A percentile compares a stretch with the other conserved stretches of the same genome.
phyloP scores from a whole-genome alignment of 331 rosid species.

The Stylosanthes scabra region DNA sequence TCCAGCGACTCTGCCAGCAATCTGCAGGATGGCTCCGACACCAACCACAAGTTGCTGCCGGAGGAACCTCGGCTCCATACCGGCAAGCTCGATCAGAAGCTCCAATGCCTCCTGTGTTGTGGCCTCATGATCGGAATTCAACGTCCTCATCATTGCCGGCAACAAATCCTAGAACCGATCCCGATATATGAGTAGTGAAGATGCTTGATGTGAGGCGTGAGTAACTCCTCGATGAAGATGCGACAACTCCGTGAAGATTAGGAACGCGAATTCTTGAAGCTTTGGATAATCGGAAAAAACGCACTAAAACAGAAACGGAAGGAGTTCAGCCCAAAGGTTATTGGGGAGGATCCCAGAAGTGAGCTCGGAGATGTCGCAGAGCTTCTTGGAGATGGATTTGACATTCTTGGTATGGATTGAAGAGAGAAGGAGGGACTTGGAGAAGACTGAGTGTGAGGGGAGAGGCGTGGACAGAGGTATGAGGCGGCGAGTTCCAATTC shows the following conservation, averaged over 20 bases:
- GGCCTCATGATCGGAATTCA: constrained; percentile 86
- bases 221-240: constrained; percentile 87
- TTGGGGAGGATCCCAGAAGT: constrained; percentile 90
- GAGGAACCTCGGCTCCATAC: constrained; percentile 87
- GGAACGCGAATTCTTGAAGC: constrained; percentile 84
- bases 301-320: constrained; percentile 92
- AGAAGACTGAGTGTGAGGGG: constrained; percentile 59
- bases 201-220: constrained; percentile 80
- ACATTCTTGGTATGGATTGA: constrained; percentile 73
- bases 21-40: constrained; percentile 90
- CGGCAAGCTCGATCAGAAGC: constrained; percentile 89
- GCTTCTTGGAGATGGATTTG: constrained; percentile 83
- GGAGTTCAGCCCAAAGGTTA: constrained; percentile 84
- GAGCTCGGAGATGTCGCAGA: constrained; percentile 93
- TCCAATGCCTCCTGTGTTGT: constrained; percentile 94
- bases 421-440: constrained; percentile 73
- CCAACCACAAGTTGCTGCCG: constrained; percentile 85
- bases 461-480: constrained; percentile 86
- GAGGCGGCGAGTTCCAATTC: constrained; percentile 88
- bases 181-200: constrained; percentile 84
- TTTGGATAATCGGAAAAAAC: constrained; percentile 82
- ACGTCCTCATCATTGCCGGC: constrained; percentile 90
- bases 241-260: constrained; percentile 89
- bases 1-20: constrained; percentile 88
- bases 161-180: constrained; percentile 91